Conservation (phyloP, 2,329 filamentous ascomycete species). For the Aspergillus spinulosporus region DNA sequence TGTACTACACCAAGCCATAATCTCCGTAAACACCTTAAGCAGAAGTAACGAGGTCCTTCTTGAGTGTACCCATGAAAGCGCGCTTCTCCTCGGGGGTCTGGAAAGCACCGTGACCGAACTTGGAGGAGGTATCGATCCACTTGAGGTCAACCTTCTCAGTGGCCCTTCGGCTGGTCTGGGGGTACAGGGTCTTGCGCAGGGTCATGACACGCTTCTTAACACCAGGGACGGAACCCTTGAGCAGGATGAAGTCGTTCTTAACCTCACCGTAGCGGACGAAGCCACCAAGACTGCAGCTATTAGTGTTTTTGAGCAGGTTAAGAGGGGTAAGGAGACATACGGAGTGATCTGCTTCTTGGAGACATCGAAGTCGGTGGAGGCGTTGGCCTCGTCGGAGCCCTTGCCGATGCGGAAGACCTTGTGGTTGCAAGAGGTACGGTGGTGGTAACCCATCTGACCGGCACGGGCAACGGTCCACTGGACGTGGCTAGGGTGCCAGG, state of each 20-base stretch:
- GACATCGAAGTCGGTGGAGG: constrained; percentile 90
- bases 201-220: constrained; percentile 99
- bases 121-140: constrained; percentile 99
- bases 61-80: constrained; percentile 96
- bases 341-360: constrained; percentile 99
- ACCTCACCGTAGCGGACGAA: constrained; percentile 99
- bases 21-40: constrained; percentile 50
- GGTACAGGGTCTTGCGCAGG: constrained; percentile 98
- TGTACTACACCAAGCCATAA: constrained; percentile 38
- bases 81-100: constrained; percentile 98
- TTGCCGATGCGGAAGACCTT: constrained; percentile 99
- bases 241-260: constrained; percentile 97
- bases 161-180: constrained; percentile 90
- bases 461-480: constrained; percentile 99
- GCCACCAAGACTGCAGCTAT: constrained; percentile 76
- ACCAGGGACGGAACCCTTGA: constrained; percentile 97
- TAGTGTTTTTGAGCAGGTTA: constrained; percentile 30
- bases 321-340: constrained; percentile 63
- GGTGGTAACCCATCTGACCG: constrained; percentile 99
- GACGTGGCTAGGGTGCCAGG: constrained; percentile 99
- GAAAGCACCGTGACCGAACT: constrained; percentile 99
- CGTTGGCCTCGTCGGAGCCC: constrained; percentile 85
- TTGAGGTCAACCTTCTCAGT: constrained; percentile 99
- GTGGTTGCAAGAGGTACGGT: constrained; percentile 99
- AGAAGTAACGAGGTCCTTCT: constrained; percentile 80